Conservation (phyloP, 352 stramenopile genomes). For the Pythium apleroticum region DNA sequence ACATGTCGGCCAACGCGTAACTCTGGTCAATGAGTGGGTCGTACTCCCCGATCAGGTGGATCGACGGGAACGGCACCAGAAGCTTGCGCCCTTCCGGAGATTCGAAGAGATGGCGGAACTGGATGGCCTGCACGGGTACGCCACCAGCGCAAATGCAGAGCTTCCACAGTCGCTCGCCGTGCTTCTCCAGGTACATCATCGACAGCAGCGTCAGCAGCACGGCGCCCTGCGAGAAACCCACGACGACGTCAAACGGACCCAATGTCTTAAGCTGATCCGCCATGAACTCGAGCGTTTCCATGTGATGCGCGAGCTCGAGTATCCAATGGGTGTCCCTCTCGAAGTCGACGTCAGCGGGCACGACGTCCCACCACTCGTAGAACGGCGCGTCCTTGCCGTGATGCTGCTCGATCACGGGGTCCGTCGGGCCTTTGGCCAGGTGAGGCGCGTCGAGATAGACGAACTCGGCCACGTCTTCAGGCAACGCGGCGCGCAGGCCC, state of each 20-base stretch:
- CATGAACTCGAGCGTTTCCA: constrained; percentile 41
- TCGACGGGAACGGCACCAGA: constrained; percentile 33
- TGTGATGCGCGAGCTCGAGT: constrained; percentile 36
- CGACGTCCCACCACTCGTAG: constrained; percentile 48
- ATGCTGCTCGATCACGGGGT: constrained; percentile 22
- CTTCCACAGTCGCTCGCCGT: constrained; percentile 35
- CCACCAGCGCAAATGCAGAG: constrained; percentile 47
- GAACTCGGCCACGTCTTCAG: constrained; percentile 30
- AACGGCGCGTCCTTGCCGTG: constrained; percentile 37
- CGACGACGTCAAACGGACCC: constrained; percentile 49
- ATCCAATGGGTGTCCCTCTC: constrained; percentile 25
- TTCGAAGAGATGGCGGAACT: constrained; percentile 42
- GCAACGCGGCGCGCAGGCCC: constrained; percentile 26
- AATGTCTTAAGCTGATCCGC: constrained; percentile 35
- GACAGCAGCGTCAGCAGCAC: constrained; percentile 45
- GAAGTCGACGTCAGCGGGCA: constrained; percentile 22
- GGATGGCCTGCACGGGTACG: constrained; percentile 34
- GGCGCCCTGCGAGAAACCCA: constrained; percentile 60
- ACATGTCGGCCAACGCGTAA: constrained; percentile 34
- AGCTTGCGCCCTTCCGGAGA: constrained; percentile 22
- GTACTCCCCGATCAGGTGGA: constrained; percentile 46
- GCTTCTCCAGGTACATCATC: constrained; percentile 36
- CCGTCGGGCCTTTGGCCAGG: constrained; percentile 23
- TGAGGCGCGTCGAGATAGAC: constrained; percentile 31
- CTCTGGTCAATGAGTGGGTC: constrained; percentile 35